Evolutionary conservation across 2,329 filamentous ascomycete genomes (phyloP).

Genomic region (Colletotrichum filicis): DNA sequence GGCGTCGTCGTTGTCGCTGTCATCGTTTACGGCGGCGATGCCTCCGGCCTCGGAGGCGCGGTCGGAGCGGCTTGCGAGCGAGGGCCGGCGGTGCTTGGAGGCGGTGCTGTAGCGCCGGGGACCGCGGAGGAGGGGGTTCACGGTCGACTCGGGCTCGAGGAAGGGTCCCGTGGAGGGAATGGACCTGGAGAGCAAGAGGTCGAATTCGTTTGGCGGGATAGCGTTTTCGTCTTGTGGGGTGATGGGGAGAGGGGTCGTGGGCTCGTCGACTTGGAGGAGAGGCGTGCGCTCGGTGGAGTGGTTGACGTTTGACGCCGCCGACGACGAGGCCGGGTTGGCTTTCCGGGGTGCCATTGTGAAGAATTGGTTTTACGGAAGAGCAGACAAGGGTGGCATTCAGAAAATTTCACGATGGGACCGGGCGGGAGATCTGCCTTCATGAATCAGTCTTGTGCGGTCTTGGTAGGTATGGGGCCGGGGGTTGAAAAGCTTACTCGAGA

Average conservation of each 20-base stretch:
- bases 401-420: background rate
- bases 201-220: slow-evolving; percentile 49
- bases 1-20: slow-evolving; percentile 4
- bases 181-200: slow-evolving; percentile 52
- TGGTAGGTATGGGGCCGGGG: background rate
- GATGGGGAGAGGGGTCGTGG: slow-evolving; percentile 30
- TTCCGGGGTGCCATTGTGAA: slow-evolving; percentile 5
- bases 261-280: slow-evolving; percentile 13
- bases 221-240: slow-evolving; percentile 35
- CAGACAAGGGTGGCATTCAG: background rate
- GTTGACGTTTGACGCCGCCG: background rate
- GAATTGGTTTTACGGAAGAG: background rate
- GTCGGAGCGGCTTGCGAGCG: slow-evolving; percentile 19
- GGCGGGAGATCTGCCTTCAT: background rate
- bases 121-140: slow-evolving; percentile 52
- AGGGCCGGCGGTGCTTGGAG: slow-evolving; percentile 28
- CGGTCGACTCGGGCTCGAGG: slow-evolving; percentile 54
- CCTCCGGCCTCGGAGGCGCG: background rate
- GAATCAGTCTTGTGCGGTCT: background rate
- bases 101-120: slow-evolving; percentile 42
- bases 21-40: background rate
- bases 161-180: slow-evolving; percentile 48
- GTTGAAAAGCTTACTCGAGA: background rate
- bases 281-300: slow-evolving; percentile 19
- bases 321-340: background rate